Evolutionary conservation across 2,329 filamentous ascomycete species (phyloP).

Genomic region (Colletotrichum destructivum): DNA sequence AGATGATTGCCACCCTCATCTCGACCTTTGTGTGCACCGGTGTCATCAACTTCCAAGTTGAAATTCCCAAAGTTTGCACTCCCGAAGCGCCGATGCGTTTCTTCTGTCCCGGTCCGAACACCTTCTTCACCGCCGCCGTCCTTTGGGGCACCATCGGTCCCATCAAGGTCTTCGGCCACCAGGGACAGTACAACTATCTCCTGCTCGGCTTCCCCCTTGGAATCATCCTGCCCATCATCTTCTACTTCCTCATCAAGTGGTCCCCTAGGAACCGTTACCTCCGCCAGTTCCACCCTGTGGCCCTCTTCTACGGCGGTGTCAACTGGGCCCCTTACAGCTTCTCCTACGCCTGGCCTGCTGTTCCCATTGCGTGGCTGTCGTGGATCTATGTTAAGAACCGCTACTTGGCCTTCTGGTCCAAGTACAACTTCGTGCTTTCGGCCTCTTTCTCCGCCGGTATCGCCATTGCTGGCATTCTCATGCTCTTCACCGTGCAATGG

Average conservation of each 20-base stretch:
- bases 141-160: slow-evolving; percentile 70
- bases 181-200: slow-evolving; percentile 63
- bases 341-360: slow-evolving; percentile 44
- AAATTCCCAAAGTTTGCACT: slow-evolving; percentile 66
- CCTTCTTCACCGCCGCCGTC: slow-evolving; percentile 70
- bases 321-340: slow-evolving; percentile 62
- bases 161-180: slow-evolving; percentile 63
- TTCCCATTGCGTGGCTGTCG: slow-evolving; percentile 44
- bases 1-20: slow-evolving; percentile 71
- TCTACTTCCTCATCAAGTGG: slow-evolving; percentile 59
- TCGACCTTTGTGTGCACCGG: slow-evolving; percentile 66
- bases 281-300: slow-evolving; percentile 64
- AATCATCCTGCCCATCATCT: slow-evolving; percentile 59
- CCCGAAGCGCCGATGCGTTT: slow-evolving; percentile 63
- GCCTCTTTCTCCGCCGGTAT: slow-evolving; percentile 52
- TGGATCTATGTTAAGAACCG: slow-evolving; percentile 52
- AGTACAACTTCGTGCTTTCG: slow-evolving; percentile 56
- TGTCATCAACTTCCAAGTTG: slow-evolving; percentile 62
- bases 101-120: slow-evolving; percentile 67
- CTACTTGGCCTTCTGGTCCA: slow-evolving; percentile 56
- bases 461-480: slow-evolving; percentile 51
- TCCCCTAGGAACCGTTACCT: slow-evolving; percentile 52
- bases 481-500: slow-evolving; percentile 50
- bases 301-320: slow-evolving; percentile 62
- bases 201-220: slow-evolving; percentile 67